Percentiles rank a stretch among this genome's conserved stretches.
These are phyloP conservation scores for Flueggea neowawraea DNA, from an alignment of 441 rosid species.

Conservation along the genomic window DNA sequence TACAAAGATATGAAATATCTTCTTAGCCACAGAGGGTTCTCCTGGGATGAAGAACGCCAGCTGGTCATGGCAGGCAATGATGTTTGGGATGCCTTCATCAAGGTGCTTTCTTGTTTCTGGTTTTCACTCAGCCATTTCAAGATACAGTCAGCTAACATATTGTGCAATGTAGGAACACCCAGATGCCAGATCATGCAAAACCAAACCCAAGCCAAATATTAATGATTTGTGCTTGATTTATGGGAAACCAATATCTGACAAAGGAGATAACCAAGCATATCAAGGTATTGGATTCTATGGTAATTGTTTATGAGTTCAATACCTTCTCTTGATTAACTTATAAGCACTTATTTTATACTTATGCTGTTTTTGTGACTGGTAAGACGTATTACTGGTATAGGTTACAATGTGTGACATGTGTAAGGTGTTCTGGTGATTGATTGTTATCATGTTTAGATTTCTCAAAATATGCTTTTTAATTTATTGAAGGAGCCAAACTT, in stretches of 20 bases:
- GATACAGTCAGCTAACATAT: constrained; percentile 20
- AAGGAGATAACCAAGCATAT: constrained; percentile 11
- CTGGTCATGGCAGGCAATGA: constrained; percentile 34
- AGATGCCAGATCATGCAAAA: constrained; percentile 26
- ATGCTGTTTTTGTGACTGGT: no score
- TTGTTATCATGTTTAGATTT: not conserved
- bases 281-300: constrained; percentile 21
- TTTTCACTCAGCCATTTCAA: constrained; percentile 11
- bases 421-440: not conserved
- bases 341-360: no score
- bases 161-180: constrained; percentile 43
- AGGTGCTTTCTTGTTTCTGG: constrained; percentile 42
- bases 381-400: no score
- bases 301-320: constrained; percentile 26
- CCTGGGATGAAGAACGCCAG: constrained; percentile 42
- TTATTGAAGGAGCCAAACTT: constrained; percentile 29
- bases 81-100: constrained; percentile 39
- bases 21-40: constrained; percentile 31
- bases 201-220: constrained; percentile 31
- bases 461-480: constrained; percentile 5
- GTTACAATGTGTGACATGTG: not conserved
- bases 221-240: constrained; percentile 48
- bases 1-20: constrained; percentile 35
- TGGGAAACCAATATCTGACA: constrained; percentile 36
- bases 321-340: not conserved